phyloP scores from a whole-genome alignment of 306 rosid genomes.

The Malus sieversii region DNA sequence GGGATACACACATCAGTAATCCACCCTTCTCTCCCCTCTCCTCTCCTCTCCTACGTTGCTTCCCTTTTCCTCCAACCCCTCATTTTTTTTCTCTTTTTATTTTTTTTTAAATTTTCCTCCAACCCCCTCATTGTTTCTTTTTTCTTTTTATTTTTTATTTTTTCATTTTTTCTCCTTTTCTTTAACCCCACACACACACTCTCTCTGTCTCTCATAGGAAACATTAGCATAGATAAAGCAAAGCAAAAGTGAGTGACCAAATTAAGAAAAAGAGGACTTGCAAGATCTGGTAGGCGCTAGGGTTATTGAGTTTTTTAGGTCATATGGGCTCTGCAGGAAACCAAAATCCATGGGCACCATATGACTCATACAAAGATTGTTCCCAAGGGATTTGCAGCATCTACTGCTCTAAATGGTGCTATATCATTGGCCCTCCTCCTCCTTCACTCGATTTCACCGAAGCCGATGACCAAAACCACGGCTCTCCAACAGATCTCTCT shows the following conservation, averaged over 20 bases:
- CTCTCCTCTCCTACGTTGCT: not conserved
- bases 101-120: conserved; percentile 12
- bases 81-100: not conserved
- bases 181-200: not conserved
- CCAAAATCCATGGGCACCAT: conserved; percentile 46
- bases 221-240: not conserved
- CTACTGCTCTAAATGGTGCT: conserved; percentile 81
- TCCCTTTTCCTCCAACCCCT: conserved; percentile 1
- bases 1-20: conserved; percentile 19
- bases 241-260: not conserved
- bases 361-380: conserved; percentile 41
- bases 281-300: not conserved
- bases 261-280: not conserved
- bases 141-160: not conserved
- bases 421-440: conserved; percentile 59
- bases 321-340: conserved; percentile 35
- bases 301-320: not conserved
- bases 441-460: conserved; percentile 29
- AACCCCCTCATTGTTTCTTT: not conserved
- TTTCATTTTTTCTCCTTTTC: not conserved
- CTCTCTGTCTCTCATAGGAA: not conserved
- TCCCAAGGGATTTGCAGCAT: conserved; percentile 64
- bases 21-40: not conserved
- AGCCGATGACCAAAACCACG: not conserved
- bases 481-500: conserved; percentile 45